Base-by-base conservation (phyloP, 2,329 filamentous ascomycete genomes). In the Immersiporthe knoxdaviesiana region DNA sequence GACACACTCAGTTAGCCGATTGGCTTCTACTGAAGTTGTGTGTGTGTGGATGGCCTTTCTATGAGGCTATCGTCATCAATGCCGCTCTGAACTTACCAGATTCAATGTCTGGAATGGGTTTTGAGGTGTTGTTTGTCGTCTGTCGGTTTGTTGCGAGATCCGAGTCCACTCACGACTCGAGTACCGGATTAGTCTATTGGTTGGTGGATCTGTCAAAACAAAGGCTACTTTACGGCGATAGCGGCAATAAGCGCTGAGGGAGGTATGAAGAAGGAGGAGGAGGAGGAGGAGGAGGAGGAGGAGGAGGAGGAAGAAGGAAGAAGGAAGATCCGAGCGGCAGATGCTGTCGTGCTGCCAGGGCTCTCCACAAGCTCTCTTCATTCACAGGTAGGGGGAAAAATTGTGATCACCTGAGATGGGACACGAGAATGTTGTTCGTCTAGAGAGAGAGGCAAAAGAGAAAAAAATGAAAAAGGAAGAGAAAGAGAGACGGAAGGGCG, bases 341-440 rank as follows among this genome's bases (percentile, higher is more conserved):
- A 8, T 35, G 35, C 35, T 65, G 56, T 62, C 56, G 41, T 70
- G 68, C 47, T 66, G 63, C 66, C 69, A 66, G 63, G 63, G 63
- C 69, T 66, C n/a, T 12, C 39, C 35, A 24, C 39, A 27, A 35
- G 59, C 39, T 61, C 10, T 21, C 59, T 41, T 16, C 35, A 21
- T 24, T 61, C 35, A 41, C 16, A 10, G 32, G 4, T 11, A 24
- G 59, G 32, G 32, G 32, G 63, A 47, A 10, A 39, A 2, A 12
- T 10, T 39, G 14, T 30, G 18, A 30, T 21, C 50, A 21, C 16
- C 56, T 67, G 63, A 62, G 4, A 44, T 41, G 56, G 41, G 37
- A 65, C 47, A 37, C 39, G 37, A 35, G n/a, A 21, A 39, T 37
- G 63, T 47, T 62, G 16, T 62, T 60, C 50, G 24, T 30, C 61